Conservation (phyloP, 176 grass and related monocot species). For the Dactylis glomerata region DNA sequence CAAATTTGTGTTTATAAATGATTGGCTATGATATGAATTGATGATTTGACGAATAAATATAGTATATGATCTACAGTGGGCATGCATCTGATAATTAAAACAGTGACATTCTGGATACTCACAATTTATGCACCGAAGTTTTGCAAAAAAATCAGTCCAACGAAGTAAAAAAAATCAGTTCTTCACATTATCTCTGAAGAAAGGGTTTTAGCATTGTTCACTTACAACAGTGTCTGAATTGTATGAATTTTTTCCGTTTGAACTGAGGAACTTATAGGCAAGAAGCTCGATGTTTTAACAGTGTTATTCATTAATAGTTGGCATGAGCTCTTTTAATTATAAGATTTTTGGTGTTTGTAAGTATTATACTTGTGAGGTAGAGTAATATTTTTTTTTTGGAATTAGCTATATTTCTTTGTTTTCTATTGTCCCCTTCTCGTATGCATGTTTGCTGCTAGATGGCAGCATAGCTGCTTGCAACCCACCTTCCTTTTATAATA, state of each 20-base stretch:
- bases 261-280: not conserved
- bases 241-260: conserved; percentile 2
- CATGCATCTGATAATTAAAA: conserved; percentile 8
- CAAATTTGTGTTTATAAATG: not conserved
- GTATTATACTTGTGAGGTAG: too few species aligned
- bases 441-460: conserved; percentile 1
- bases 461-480: not conserved
- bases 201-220: not conserved
- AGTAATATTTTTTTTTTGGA: not conserved
- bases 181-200: not conserved
- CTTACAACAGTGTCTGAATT: not conserved
- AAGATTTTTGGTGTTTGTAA: not conserved
- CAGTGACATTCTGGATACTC: not conserved
- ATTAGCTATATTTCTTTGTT: not conserved
- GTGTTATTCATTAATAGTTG: not conserved
- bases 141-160: conserved; percentile 12
- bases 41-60: conserved; percentile 11
- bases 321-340: not conserved
- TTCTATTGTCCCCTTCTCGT: not conserved
- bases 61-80: not conserved
- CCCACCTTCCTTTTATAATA: conserved; percentile 26
- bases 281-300: conserved; percentile 4
- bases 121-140: not conserved
- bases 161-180: conserved; percentile 1
- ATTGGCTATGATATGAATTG: conserved; percentile 9